These are phyloP conservation scores for Solanum chiquidenum DNA, from an alignment of 257 asterid species.

Conservation along the genomic window DNA sequence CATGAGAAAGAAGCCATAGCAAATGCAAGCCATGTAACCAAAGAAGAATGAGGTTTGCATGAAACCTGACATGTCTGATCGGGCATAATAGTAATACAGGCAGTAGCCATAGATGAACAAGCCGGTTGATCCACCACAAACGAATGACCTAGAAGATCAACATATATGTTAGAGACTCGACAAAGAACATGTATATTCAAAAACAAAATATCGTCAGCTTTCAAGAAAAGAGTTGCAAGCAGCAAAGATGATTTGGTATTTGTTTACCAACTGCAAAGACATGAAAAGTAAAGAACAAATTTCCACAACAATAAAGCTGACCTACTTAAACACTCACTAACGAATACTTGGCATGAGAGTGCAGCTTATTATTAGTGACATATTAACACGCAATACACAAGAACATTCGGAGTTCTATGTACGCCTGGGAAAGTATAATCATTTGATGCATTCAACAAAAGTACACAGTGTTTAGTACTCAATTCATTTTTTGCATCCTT, in stretches of 20 bases:
- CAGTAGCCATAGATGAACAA: conserved; percentile 21
- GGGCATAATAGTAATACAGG: conserved; percentile 16
- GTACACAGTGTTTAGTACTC: neutral
- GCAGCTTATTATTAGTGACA: neutral
- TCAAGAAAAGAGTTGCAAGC: neutral
- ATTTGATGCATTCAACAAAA: neutral
- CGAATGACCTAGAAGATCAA: conserved; percentile 7
- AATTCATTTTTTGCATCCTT: neutral
- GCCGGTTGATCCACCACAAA: conserved; percentile 30
- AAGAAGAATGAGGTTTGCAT: conserved; percentile 28
- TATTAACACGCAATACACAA: neutral
- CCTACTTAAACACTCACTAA: neutral
- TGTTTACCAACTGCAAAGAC: neutral
- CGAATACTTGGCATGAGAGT: neutral
- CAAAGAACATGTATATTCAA: neutral
- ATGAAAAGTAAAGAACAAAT: neutral
- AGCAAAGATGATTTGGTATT: neutral
- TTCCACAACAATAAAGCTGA: neutral
- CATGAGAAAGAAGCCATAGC: conserved; percentile 25
- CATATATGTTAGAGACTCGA: neutral
- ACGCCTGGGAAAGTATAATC: neutral
- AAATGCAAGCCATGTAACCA: conserved; percentile 24
- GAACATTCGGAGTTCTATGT: neutral
- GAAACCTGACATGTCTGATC: conserved; percentile 24
- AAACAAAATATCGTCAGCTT: neutral